phyloP scores from a whole-genome alignment of 257 asterid species.

The Leonotis leonurus region DNA sequence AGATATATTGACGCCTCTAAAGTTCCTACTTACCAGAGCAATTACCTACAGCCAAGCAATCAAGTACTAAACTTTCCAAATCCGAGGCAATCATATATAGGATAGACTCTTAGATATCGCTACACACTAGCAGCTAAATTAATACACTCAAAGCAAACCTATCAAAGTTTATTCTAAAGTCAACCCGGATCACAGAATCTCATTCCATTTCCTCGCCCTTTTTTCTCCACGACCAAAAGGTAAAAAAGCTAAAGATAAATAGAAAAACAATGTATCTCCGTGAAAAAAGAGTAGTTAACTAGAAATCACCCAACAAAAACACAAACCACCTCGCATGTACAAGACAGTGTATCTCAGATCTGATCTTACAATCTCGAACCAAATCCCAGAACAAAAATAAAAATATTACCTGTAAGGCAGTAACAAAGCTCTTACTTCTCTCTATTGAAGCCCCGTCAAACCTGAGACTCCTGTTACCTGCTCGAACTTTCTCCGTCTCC shows the following conservation, averaged over 20 bases:
- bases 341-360: conserved; percentile 30
- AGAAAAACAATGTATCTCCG: not conserved
- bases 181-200: conserved; percentile 10
- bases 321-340: conserved; percentile 8
- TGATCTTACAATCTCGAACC: conserved; percentile 17
- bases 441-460: conserved; percentile 68
- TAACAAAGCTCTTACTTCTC: conserved; percentile 72
- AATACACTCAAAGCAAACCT: not conserved
- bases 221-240: not conserved
- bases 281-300: conserved; percentile 23
- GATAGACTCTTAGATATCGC: not conserved
- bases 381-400: not conserved
- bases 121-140: not conserved
- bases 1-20: not conserved
- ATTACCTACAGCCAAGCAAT: not conserved
- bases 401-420: conserved; percentile 65
- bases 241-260: not conserved
- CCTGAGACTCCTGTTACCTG: conserved; percentile 41
- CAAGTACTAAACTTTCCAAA: not conserved
- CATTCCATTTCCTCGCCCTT: not conserved
- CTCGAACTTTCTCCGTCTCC: conserved; percentile 41
- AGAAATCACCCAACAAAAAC: conserved; percentile 3
- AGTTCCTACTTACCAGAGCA: not conserved
- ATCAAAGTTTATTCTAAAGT: conserved; percentile 1
- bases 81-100: too few relatives aligned